A percentile compares a stretch with the other conserved stretches of the same genome.
Evolutionary conservation across 352 stramenopile genomes (phyloP).

Genomic region (Phytophthora pseudosyringae): DNA sequence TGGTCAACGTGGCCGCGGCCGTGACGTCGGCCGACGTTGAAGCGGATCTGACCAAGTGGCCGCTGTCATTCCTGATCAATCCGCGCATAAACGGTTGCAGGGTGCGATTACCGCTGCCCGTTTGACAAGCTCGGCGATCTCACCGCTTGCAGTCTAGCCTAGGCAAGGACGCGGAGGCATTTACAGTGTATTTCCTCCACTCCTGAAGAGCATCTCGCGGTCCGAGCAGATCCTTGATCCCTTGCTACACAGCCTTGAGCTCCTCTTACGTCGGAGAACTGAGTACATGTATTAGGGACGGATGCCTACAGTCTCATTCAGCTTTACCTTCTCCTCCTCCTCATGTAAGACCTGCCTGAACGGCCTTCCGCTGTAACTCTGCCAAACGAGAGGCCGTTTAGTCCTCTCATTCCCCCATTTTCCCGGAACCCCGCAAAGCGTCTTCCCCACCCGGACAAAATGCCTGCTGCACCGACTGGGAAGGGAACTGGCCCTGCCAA

Average conservation of each 20-base stretch:
- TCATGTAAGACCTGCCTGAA: too few relatives aligned
- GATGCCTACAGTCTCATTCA: too few relatives aligned
- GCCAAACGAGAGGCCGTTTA: neutral
- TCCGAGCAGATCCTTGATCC: constrained; percentile 5
- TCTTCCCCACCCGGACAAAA: neutral
- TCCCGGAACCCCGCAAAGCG: neutral
- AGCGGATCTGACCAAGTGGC: constrained; percentile 1
- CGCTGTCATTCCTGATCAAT: neutral
- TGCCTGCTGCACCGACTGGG: constrained; percentile 9
- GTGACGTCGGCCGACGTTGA: constrained; percentile 11
- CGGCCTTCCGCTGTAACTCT: too few relatives aligned
- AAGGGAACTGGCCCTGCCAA: constrained; percentile 1
- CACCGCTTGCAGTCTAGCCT: too few relatives aligned
- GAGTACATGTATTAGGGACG: too few relatives aligned
- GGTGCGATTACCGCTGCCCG: constrained; percentile 1
- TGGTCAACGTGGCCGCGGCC: too few relatives aligned
- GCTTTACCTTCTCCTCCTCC: too few relatives aligned
- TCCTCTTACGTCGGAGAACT: too few relatives aligned
- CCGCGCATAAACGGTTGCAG: constrained; percentile 1
- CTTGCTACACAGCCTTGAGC: constrained; percentile 6
- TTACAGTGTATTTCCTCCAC: neutral
- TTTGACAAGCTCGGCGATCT: constrained; percentile 5
- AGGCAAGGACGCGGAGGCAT: neutral
- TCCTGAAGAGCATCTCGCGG: neutral
- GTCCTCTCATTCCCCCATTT: neutral